phyloP scores from a whole-genome alignment of 169 alveolate species.

The Cytauxzoon felis region DNA sequence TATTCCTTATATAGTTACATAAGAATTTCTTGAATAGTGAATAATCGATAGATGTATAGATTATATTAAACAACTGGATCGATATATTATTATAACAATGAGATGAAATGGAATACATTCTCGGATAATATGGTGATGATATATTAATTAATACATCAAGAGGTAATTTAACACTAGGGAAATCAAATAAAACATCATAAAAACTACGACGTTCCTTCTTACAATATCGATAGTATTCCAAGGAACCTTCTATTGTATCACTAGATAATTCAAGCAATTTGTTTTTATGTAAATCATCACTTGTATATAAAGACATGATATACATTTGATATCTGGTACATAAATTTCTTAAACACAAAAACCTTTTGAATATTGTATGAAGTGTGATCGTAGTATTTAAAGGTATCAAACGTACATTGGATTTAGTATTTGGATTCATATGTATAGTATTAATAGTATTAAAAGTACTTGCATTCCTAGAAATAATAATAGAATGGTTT shows the following conservation, averaged over 20 bases:
- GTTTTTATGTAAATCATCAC: constrained; percentile 25
- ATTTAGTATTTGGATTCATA: no score
- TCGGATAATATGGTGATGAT: constrained; percentile 51
- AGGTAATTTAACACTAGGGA: constrained; percentile 26
- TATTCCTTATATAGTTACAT: background rate
- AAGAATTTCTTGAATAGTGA: constrained; percentile 14
- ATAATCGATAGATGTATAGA: background rate
- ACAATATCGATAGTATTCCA: constrained; percentile 51
- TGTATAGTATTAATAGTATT: no score
- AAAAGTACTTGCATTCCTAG: no score
- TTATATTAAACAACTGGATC: background rate
- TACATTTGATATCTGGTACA: constrained; percentile 59
- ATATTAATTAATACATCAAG: constrained; percentile 46
- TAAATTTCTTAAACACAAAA: constrained; percentile 24
- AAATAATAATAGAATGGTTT: background rate
- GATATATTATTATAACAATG: background rate
- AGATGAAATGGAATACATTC: constrained; percentile 56
- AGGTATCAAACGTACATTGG: no score
- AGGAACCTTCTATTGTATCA: constrained; percentile 28
- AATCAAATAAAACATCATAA: constrained; percentile 44
- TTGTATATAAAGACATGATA: constrained; percentile 28
- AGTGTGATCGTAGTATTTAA: constrained; percentile 25
- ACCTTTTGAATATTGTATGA: constrained; percentile 18
- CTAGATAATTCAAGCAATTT: constrained; percentile 44
- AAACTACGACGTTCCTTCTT: constrained; percentile 42